phyloP scores from a whole-genome alignment of 805 yeast genomes.

The Kodamaea jinghongensis region DNA sequence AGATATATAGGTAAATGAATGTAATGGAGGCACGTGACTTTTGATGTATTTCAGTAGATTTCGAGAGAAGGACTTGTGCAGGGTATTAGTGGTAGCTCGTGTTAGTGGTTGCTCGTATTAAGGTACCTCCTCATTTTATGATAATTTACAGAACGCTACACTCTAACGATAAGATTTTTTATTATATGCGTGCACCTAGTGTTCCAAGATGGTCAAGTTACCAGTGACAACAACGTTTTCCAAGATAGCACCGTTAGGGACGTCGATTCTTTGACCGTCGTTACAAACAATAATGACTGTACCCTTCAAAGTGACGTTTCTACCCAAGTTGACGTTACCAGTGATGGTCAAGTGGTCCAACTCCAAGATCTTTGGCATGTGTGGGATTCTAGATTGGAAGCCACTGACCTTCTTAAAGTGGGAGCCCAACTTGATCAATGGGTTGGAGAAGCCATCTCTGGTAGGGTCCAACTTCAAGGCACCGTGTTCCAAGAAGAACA shows the following conservation, averaged over 20 bases:
- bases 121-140: too few relatives aligned
- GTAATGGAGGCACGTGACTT: too few relatives aligned
- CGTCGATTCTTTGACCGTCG: slow-evolving; percentile 94
- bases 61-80: too few relatives aligned
- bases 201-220: slow-evolving; percentile 90
- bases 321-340: slow-evolving; percentile 92
- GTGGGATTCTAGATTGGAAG: slow-evolving; percentile 86
- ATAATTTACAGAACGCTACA: too few relatives aligned
- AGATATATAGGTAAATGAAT: too few relatives aligned
- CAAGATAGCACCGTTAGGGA: slow-evolving; percentile 92
- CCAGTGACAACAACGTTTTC: slow-evolving; percentile 98
- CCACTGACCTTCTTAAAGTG: slow-evolving; percentile 94
- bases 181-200: slow-evolving; percentile 35
- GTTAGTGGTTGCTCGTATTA: too few relatives aligned
- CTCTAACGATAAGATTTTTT: too few relatives aligned
- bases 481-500: slow-evolving; percentile 89
- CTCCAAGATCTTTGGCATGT: slow-evolving; percentile 94
- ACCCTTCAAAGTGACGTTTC: slow-evolving; percentile 87
- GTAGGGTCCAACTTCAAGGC: slow-evolving; percentile 78
- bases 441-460: slow-evolving; percentile 88
- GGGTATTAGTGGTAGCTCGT: too few relatives aligned
- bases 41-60: too few relatives aligned
- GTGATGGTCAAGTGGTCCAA: slow-evolving; percentile 96
- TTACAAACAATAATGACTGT: slow-evolving; percentile 97
- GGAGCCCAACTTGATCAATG: slow-evolving; percentile 92